These are phyloP conservation scores for Trypanosoma platydactyli DNA, from an alignment of 208 protist genomes.

Conservation along the genomic window DNA sequence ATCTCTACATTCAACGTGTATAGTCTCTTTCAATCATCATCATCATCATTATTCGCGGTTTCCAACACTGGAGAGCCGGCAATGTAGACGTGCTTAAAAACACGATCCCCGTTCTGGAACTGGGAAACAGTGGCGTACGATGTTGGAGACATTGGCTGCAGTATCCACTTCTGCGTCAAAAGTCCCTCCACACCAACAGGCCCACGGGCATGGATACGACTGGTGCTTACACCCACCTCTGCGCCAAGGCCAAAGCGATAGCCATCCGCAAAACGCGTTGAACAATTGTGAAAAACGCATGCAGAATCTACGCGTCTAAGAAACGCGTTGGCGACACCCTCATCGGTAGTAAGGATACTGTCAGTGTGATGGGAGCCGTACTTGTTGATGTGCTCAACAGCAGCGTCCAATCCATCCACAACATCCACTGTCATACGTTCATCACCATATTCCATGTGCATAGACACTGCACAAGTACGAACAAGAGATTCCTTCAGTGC, in stretches of 20 bases:
- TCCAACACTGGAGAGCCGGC: conserved; percentile 1
- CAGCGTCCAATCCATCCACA: conserved; percentile 47
- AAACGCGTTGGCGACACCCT: conserved; percentile 48
- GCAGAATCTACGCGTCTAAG: conserved; percentile 76
- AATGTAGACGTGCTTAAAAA: conserved; percentile 48
- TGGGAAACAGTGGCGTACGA: conserved; percentile 46
- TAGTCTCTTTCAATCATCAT: neutral
- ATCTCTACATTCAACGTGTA: too few species aligned
- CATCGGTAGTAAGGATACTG: conserved; percentile 75
- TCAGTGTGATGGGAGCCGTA: conserved; percentile 91
- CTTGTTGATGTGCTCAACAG: conserved; percentile 86
- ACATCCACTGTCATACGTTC: conserved; percentile 37
- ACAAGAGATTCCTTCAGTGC: conserved; percentile 30
- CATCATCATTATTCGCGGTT: neutral
- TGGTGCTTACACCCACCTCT: conserved; percentile 93
- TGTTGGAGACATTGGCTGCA: conserved; percentile 29
- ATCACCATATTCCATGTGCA: conserved; percentile 71
- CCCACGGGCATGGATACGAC: conserved; percentile 90
- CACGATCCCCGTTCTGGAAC: conserved; percentile 46
- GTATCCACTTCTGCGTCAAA: conserved; percentile 70
- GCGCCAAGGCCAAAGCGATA: conserved; percentile 91
- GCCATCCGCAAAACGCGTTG: conserved; percentile 91
- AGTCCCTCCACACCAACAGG: conserved; percentile 93
- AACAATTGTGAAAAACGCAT: conserved; percentile 92
- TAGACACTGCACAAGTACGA: conserved; percentile 23